These are phyloP conservation scores for Posidonia australis DNA, from an alignment of 106 monocot species.

Conservation along the genomic window DNA sequence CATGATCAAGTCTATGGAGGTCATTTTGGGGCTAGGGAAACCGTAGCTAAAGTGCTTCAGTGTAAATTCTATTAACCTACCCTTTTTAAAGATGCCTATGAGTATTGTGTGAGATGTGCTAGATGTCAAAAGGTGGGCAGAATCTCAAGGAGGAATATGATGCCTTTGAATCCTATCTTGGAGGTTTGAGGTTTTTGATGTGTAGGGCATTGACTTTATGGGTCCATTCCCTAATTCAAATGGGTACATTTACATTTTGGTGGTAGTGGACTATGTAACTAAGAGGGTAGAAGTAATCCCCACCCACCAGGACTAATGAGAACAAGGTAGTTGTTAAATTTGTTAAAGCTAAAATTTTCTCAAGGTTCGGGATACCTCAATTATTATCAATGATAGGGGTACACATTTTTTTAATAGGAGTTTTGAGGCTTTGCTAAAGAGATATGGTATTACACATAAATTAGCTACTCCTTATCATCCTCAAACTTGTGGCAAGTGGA, in stretches of 20 bases:
- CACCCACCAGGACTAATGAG: too few species aligned
- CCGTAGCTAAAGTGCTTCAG: not conserved
- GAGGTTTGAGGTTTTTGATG: not conserved
- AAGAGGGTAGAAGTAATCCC: not conserved
- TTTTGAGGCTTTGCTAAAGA: not conserved
- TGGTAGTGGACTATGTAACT: not conserved
- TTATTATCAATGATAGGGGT: not conserved
- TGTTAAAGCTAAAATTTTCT: not conserved
- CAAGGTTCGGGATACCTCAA: not conserved
- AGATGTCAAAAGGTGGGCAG: too few species aligned
- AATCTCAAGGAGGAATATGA: too few species aligned
- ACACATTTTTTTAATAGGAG: not conserved
- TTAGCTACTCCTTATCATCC: not conserved
- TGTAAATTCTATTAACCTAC: not conserved
- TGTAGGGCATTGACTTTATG: too few species aligned
- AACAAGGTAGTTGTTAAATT: not conserved
- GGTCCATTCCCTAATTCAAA: too few species aligned
- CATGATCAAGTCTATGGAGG: not conserved
- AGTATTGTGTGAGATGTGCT: not conserved
- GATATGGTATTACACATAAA: not conserved
- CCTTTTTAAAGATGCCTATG: not conserved
- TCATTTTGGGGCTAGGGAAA: constrained; percentile 1
- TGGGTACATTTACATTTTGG: too few species aligned
- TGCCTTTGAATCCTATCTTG: too few species aligned
- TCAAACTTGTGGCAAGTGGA: not conserved